Evolutionary conservation across 129 eudicot species (phyloP).

Genomic region (Flaveria linearis): DNA sequence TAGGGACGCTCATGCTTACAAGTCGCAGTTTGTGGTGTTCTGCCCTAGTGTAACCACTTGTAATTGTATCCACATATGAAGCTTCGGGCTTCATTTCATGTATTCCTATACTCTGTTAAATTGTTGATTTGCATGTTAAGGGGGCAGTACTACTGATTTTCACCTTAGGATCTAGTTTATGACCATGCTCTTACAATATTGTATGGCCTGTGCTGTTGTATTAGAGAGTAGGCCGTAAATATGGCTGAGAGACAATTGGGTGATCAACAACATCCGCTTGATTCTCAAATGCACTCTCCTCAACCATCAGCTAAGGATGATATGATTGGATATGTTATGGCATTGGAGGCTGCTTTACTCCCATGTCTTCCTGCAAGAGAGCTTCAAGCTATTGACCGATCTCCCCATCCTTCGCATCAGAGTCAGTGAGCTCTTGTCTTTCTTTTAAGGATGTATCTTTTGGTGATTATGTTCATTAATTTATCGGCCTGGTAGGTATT

Average conservation of each 20-base stretch:
- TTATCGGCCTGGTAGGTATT: too few species aligned
- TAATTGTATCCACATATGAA: too few species aligned
- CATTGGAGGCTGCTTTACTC: constrained; percentile 89
- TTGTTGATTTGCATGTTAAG: not conserved
- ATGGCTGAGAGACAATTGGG: constrained; percentile 60
- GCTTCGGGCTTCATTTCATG: too few species aligned
- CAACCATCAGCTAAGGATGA: constrained; percentile 52
- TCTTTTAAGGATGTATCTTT: not conserved
- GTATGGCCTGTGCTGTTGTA: constrained; percentile 2
- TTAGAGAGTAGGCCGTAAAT: not conserved
- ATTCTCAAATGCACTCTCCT: constrained; percentile 49
- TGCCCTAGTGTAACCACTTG: too few species aligned
- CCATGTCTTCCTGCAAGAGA: constrained; percentile 98
- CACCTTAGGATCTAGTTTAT: not conserved
- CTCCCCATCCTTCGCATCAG: constrained; percentile 96
- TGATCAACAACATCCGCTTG: constrained; percentile 32
- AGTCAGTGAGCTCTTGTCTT: constrained; percentile 52
- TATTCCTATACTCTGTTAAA: not conserved
- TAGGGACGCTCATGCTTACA: too few species aligned
- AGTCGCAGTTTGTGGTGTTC: too few species aligned
- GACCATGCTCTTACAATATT: constrained; percentile 3
- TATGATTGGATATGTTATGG: constrained; percentile 78
- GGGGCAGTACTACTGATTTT: not conserved
- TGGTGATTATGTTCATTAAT: too few species aligned
- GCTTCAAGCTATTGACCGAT: constrained; percentile 96